Percentiles rank a stretch among this genome's conserved stretches.
Conservation (phyloP, 495 filamentous ascomycete species). For the Penicillium cosmopolitanum region DNA sequence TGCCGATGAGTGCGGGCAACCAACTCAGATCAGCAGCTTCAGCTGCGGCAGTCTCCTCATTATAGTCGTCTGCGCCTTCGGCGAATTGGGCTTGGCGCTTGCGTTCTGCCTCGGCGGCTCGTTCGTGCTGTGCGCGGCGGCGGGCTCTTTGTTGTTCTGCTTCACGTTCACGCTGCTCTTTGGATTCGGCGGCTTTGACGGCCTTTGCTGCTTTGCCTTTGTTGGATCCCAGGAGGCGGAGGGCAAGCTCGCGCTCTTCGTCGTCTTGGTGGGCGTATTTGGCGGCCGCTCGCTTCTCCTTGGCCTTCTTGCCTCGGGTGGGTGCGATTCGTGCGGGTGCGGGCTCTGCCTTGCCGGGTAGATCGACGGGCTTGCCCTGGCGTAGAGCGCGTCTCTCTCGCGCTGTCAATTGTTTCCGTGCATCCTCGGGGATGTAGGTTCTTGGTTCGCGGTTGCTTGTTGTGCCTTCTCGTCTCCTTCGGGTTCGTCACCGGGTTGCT, state of each 20-base stretch:
- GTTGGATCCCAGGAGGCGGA: slow-evolving; percentile 77
- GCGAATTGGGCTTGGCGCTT: slow-evolving; percentile 61
- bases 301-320: slow-evolving; percentile 80
- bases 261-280: slow-evolving; percentile 97
- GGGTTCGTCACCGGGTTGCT: slow-evolving; percentile 15
- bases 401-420: slow-evolving; percentile 50
- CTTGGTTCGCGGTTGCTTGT: slow-evolving; percentile 15
- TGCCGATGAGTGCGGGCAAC: slow-evolving; percentile 77
- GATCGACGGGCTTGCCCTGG: slow-evolving; percentile 45
- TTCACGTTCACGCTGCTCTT: slow-evolving; percentile 62
- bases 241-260: slow-evolving; percentile 82
- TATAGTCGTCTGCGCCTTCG: slow-evolving; percentile 59
- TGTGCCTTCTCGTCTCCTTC: slow-evolving; percentile 16
- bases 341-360: slow-evolving; percentile 20
- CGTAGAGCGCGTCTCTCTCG: slow-evolving; percentile 52
- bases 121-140: slow-evolving; percentile 76
- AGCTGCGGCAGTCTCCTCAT: slow-evolving; percentile 52
- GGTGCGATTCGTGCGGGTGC: slow-evolving; percentile 29
- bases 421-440: slow-evolving; percentile 25
- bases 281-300: slow-evolving; percentile 81
- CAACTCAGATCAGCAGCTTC: slow-evolving; percentile 54
- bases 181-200: slow-evolving; percentile 51
- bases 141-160: slow-evolving; percentile 68
- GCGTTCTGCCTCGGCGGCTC: slow-evolving; percentile 63
- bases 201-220: slow-evolving; percentile 56